phyloP scores from a whole-genome alignment of 768 basidiomycete species.

The Gloeopeniophorella convolvens region DNA sequence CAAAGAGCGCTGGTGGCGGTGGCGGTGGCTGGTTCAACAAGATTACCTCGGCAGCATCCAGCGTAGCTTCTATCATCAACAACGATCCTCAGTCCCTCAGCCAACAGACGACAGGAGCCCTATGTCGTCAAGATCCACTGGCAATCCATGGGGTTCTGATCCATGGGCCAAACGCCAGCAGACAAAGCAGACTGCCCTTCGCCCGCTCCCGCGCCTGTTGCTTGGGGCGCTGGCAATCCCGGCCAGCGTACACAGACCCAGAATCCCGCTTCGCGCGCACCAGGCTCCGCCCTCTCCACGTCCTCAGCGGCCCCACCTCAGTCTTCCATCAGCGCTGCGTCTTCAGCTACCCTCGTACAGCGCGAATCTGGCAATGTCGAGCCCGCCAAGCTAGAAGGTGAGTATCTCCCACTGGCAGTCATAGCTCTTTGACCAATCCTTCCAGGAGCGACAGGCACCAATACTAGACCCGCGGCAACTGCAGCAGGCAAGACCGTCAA shows the following conservation, averaged over 20 bases:
- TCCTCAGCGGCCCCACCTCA: neutral
- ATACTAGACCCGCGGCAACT: neutral
- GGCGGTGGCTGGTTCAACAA: neutral
- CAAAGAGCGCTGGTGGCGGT: constrained; percentile 3
- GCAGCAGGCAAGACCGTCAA: neutral
- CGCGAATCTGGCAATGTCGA: neutral
- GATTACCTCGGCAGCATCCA: neutral
- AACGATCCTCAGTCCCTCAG: neutral
- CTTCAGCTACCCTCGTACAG: constrained; percentile 7
- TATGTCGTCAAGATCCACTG: neutral
- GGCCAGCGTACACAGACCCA: neutral
- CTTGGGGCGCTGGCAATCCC: neutral
- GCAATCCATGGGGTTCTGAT: neutral
- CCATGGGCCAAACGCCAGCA: neutral
- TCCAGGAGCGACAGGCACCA: too few species aligned
- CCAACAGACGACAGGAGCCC: neutral
- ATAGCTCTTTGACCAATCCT: neutral
- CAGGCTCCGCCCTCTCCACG: neutral
- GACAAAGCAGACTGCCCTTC: too few species aligned
- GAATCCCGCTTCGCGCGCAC: neutral
- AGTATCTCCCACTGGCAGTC: neutral
- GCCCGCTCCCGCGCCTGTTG: too few species aligned
- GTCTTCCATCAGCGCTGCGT: neutral
- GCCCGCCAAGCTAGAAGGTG: constrained; percentile 6
- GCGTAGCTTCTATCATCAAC: neutral